Conservation (phyloP, 176 grass and related monocot genomes). For the Typha latifolia region DNA sequence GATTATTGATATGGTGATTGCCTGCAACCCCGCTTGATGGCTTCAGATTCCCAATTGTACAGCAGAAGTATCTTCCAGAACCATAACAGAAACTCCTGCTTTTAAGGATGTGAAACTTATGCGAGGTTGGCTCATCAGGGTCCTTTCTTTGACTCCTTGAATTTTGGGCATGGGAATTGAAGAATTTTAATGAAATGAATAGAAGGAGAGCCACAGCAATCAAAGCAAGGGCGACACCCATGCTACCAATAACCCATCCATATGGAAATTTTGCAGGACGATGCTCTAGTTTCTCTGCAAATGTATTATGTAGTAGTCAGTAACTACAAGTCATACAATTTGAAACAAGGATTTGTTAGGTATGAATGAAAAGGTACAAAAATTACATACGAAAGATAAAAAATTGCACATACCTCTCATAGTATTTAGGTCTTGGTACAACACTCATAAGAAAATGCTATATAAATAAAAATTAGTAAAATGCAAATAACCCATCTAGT, state of each 20-base stretch:
- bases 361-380: neutral
- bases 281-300: slow-evolving; percentile 48
- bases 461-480: neutral
- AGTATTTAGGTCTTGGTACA: neutral
- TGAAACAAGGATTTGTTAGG: neutral
- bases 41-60: slow-evolving; percentile 60
- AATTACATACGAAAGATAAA: neutral
- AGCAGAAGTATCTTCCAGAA: slow-evolving; percentile 91
- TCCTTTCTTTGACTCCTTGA: slow-evolving; percentile 45
- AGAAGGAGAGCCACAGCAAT: slow-evolving; percentile 60
- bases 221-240: slow-evolving; percentile 77
- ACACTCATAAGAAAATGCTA: neutral
- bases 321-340: neutral
- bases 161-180: slow-evolving; percentile 31
- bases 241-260: slow-evolving; percentile 90
- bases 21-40: slow-evolving; percentile 36
- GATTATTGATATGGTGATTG: slow-evolving; percentile 50
- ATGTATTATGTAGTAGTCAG: neutral
- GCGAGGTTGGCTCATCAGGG: slow-evolving; percentile 37
- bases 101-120: slow-evolving; percentile 84
- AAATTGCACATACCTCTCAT: neutral
- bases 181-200: slow-evolving; percentile 53
- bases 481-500: too few relatives aligned
- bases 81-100: slow-evolving; percentile 81
- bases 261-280: slow-evolving; percentile 70